Conservation (phyloP, 1,284 basidiomycete species). For the Sporisorium exsertum region DNA sequence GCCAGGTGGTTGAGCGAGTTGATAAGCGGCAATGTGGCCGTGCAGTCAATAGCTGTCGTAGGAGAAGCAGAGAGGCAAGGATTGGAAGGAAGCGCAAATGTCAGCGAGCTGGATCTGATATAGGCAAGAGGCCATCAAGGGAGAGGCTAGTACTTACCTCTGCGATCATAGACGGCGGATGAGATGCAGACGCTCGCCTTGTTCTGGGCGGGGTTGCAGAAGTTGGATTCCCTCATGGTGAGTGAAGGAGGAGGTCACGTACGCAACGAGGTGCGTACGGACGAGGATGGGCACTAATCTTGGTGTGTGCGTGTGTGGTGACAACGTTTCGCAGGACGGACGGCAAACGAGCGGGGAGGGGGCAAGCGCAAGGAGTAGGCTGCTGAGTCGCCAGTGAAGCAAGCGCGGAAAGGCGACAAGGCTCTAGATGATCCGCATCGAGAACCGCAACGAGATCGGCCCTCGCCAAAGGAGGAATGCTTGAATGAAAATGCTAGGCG, state of each 20-base stretch:
- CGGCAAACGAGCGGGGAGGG: background rate
- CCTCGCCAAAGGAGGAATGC: background rate
- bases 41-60: constrained; percentile 84
- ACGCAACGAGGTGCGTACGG: constrained; percentile 24
- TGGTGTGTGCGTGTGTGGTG: background rate
- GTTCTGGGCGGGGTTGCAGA: constrained; percentile 93
- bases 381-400: background rate
- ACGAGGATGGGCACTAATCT: constrained; percentile 1
- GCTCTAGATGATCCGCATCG: constrained; percentile 7
- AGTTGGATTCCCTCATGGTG: constrained; percentile 93
- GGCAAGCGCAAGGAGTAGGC: constrained; percentile 1
- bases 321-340: constrained; percentile 1
- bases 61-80: background rate
- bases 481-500: background rate
- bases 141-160: constrained; percentile 66
- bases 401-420: constrained; percentile 7
- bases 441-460: constrained; percentile 1
- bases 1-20: constrained; percentile 97
- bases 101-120: constrained; percentile 17
- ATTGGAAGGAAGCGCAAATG: constrained; percentile 1
- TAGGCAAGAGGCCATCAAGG: background rate
- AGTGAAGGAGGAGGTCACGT: constrained; percentile 24
- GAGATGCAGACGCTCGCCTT: constrained; percentile 94
- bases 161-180: constrained; percentile 91
- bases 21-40: constrained; percentile 88